Base-by-base conservation (phyloP, 257 asterid genomes). In the Solanum virginianum region DNA sequence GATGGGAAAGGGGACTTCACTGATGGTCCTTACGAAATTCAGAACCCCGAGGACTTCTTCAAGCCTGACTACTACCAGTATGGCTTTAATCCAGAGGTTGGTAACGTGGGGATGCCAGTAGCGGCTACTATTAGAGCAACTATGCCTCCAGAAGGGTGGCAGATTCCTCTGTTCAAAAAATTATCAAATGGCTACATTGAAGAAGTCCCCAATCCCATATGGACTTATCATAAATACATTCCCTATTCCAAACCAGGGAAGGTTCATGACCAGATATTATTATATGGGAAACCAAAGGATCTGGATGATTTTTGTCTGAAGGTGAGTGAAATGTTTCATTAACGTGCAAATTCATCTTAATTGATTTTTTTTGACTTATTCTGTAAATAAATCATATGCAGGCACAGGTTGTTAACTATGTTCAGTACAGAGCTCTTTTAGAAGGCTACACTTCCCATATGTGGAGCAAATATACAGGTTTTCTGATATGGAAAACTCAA, bases 21-120 rank as follows among this genome's bases (percentile, higher is more conserved):
- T 6, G 99, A 96, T 63, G 99, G 99, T 43, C 99, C 99, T 83
- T 96, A 96, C 45, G 97, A 95, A 89, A 95, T 96, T 80, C 99
- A 96, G 79, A 89, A 92, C 89, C 99, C 98, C 4, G 99, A 94
- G 85, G 88, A 90, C 89, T 96, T 96, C 80, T 96, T 96, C 90
- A 94, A 91, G 92, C 95, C 91, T 87, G 94, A 90, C 71, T 96
- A 87, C 84, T 96, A 93, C 86, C 17, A 85, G 10, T 96, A 96
- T 71, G 98, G 98, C 75, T 96, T 96, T 89, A 96, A 96, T 91
- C 99, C 99, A 0, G 98, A 96, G 92, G 99, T 96, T 85, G 99
- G 99, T 86, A 95, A 98, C 1, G 98, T 96, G 29, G 99, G 99
- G 84, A 88, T 96, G 94, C 99, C 98, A 13, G 97, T 96, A 65